These are phyloP conservation scores for Erodium trifolium DNA, from an alignment of 441 rosid genomes.

Conservation along the genomic window DNA sequence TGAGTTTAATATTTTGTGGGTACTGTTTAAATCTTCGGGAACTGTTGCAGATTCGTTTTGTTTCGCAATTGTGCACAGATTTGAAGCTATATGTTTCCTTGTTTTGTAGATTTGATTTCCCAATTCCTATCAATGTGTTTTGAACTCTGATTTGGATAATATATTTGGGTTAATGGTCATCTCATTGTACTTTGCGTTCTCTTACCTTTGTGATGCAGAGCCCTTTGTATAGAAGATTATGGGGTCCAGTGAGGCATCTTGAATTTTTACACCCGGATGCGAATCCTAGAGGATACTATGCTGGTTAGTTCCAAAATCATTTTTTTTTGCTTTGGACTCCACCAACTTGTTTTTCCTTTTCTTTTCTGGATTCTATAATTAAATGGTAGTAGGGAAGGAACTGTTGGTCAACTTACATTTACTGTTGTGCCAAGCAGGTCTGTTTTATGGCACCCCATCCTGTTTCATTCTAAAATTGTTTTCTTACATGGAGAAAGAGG, in stretches of 20 bases:
- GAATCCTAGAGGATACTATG: conserved; percentile 65
- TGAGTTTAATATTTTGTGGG: neutral
- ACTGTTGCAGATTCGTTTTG: neutral
- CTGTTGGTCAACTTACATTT: neutral
- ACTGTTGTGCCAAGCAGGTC: neutral
- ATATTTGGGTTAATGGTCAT: neutral
- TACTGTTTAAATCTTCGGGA: neutral
- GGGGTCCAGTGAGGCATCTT: conserved; percentile 76
- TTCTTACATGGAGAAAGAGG: neutral
- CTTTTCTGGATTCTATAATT: neutral
- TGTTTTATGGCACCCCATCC: neutral
- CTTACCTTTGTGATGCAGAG: conserved; percentile 38
- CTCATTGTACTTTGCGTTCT: neutral
- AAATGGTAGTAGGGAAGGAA: neutral
- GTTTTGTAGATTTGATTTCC: neutral
- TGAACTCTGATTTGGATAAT: neutral
- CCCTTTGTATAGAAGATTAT: conserved; percentile 65
- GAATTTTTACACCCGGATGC: conserved; percentile 76
- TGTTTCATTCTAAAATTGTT: neutral
- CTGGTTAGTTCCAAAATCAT: conserved; percentile 41
- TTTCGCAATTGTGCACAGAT: neutral
- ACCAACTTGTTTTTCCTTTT: neutral
- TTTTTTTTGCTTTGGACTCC: neutral
- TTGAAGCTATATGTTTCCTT: neutral
- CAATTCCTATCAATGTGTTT: neutral